Evolutionary conservation across 116 monocot species (phyloP), one percentile per base, ranked within the genome.

Genomic region (Papilionanthe hybrid): DNA sequence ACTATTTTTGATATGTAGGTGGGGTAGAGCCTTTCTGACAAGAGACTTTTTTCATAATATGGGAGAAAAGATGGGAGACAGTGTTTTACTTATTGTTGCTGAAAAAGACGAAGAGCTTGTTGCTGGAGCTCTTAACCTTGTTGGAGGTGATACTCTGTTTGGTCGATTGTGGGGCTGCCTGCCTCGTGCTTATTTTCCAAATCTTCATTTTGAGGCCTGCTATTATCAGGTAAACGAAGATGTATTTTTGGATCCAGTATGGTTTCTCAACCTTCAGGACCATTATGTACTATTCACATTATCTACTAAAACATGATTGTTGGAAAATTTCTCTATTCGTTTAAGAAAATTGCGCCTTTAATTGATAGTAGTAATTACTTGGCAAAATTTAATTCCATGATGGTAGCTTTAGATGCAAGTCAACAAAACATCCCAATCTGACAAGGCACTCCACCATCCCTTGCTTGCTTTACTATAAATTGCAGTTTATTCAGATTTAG

Each of bases 121-220:
- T 80, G 98, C 98, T 8, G 94, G 98, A 68, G 98, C 98, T 82
- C 93, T 98, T 63, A 93, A 94, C 82, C 83, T 98, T 79, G 94
- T 94, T 71, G 98, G 98, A 72, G 98, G 94, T 47, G 91, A 93
- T 81, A 94, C 98, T 71, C 80, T 98, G 79, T 98, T 93, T 88
- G 98, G 98, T 43, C 92, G 94, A 30, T 87, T 98, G 84, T 98
- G 98, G 98, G 94, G 98, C 9, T 98, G 98, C 75, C 82, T 87
- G 19, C 93, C 98, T 57, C 78, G 75, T 84, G 91, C 82, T 9
- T 94, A 94, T 82, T 98, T 88, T 85, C 98, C 94, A 28, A 88
- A 82, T 85, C 86, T 98, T 85, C 98, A 98, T 89, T 97, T 98
- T 84, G 94, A 98, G 89, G 98, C 94, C 37, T 98, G 98, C 60